Evolutionary conservation across 2,329 filamentous ascomycete genomes (phyloP), one percentile per base, ranked within the genome.

Genomic region (Aspergillus ochraceoroseus): DNA sequence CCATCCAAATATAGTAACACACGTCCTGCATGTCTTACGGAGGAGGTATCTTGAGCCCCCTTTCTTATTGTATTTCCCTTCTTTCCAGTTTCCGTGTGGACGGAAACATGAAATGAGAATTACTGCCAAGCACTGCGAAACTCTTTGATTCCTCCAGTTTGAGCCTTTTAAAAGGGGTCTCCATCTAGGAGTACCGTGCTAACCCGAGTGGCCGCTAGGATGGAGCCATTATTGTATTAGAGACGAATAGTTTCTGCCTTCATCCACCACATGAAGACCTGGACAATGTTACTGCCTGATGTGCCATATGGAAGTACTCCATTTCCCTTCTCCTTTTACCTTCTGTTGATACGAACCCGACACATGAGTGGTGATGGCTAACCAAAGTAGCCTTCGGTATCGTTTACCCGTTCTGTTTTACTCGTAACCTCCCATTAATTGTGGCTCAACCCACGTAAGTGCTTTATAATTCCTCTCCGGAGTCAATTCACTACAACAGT

Each of bases 1-100:
- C n/a, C n/a, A 13, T 13, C 48, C 48, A 49, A 51, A 51, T 47
- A 47, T 51, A 51, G 48, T 37, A 51, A 49, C 48, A 32, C 32
- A 38, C 28, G 36, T 13, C 43, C 48, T 49, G 46, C 46, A 49
- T 51, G 48, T 51, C 48, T 51, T 45, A 43, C 20, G 9, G 9
- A 22, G 20, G n/a, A n/a, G n/a, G n/a, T n/a, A n/a, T n/a, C n/a
- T n/a, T n/a, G 29, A 17, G 35, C 25, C 27, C 19, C 28, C n/a
- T 15, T 26, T 5, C 14, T 31, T n/a, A 19, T 25, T 26, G 8
- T 9, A 8, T 25, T 30, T n/a, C 5, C 9, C 19, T 27, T 32
- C 19, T 32, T 30, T 19, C 31, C 7, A 13, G 3, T 15, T 32
- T 30, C 20, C 18, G 15, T 15, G 26, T 22, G 28, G 17, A 22